These are phyloP conservation scores for Boletus rubropictus DNA, from an alignment of 768 basidiomycete species.

Conservation along the genomic window DNA sequence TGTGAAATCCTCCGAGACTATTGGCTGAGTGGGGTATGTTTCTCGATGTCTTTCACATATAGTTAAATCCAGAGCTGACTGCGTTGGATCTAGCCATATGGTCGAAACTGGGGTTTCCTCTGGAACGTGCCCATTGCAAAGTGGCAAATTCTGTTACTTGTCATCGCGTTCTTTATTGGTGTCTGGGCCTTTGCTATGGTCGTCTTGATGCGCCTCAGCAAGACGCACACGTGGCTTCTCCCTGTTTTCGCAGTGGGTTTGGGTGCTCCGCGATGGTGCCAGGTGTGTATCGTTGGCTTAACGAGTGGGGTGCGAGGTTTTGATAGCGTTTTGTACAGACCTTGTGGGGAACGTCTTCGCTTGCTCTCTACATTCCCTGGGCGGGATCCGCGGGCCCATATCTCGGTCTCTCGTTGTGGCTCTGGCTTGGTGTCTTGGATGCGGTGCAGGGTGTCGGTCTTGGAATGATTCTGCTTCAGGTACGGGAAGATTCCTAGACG, in stretches of 20 bases:
- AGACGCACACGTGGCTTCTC: conserved; percentile 92
- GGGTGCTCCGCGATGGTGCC: conserved; percentile 93
- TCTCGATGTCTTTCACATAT: background rate
- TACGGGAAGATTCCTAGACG: conserved; percentile 1
- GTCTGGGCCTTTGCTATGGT: conserved; percentile 76
- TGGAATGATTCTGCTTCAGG: conserved; percentile 83
- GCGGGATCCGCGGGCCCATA: conserved; percentile 82
- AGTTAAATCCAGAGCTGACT: conserved; percentile 6
- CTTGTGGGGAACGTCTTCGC: conserved; percentile 92
- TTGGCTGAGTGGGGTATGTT: conserved; percentile 79
- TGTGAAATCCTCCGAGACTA: conserved; percentile 91
- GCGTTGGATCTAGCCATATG: conserved; percentile 57
- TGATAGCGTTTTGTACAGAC: conserved; percentile 43
- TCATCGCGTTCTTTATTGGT: conserved; percentile 79
- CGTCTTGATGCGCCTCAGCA: conserved; percentile 79
- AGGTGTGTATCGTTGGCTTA: conserved; percentile 39
- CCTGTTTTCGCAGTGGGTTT: conserved; percentile 94
- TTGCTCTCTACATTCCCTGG: conserved; percentile 93
- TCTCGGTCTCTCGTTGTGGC: conserved; percentile 84
- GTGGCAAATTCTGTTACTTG: conserved; percentile 76
- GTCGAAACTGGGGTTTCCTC: conserved; percentile 92
- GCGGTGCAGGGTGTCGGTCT: conserved; percentile 92
- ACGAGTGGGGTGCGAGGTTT: background rate
- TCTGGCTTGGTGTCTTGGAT: conserved; percentile 93
- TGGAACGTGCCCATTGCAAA: conserved; percentile 81